Evolutionary conservation across 805 yeast species (phyloP).

Genomic region (Starmerella khaoyaiensis): DNA sequence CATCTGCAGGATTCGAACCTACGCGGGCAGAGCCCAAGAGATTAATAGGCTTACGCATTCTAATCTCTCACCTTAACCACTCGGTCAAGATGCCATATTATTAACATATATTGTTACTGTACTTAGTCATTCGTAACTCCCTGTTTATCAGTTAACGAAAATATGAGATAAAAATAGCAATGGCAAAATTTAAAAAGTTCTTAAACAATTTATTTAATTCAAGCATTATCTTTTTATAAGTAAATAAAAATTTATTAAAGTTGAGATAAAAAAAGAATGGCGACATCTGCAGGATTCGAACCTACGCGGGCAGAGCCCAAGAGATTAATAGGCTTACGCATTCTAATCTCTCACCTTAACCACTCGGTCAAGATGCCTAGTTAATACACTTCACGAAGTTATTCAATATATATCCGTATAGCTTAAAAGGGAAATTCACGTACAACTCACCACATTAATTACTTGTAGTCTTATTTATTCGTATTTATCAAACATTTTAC

Average conservation of each 20-base stretch:
- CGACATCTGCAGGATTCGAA: constrained; percentile 29
- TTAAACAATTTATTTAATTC: neutral
- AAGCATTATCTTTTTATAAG: neutral
- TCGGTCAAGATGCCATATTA: constrained; percentile 19
- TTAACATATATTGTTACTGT: too few relatives aligned
- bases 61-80: constrained; percentile 20
- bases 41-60: constrained; percentile 17
- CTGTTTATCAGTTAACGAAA: too few relatives aligned
- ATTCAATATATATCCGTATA: neutral
- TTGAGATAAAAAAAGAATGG: constrained; percentile 9
- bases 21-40: constrained; percentile 27
- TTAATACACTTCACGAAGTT: neutral
- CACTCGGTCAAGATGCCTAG: constrained; percentile 23
- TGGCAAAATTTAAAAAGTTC: too few relatives aligned
- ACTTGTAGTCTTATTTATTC: neutral
- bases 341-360: constrained; percentile 22
- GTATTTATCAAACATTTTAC: neutral
- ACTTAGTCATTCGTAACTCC: too few relatives aligned
- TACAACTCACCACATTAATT: neutral
- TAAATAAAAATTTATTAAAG: neutral
- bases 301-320: constrained; percentile 29
- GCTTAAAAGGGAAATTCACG: neutral
- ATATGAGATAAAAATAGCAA: too few relatives aligned
- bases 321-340: constrained; percentile 21
- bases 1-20: constrained; percentile 29